Evolutionary conservation across 1,284 basidiomycete genomes (phyloP).

Genomic region (Austroboletus olivaceoglutinosus): DNA sequence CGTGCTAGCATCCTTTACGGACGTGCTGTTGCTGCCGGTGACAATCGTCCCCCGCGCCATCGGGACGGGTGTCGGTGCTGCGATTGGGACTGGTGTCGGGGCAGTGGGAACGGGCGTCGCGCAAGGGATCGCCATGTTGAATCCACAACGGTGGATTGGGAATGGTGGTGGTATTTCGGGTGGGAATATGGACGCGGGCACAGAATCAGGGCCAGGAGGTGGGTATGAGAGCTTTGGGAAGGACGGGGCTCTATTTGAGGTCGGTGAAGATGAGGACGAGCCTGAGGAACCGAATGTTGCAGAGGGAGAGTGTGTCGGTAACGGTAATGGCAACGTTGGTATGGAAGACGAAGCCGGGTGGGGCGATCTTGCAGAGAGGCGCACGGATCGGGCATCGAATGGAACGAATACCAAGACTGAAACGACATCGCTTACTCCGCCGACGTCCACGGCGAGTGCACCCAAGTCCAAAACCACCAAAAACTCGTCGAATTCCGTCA

Average conservation of each 20-base stretch:
- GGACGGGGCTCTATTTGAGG: conserved; percentile 60
- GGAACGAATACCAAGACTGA: not conserved
- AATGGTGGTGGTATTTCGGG: conserved; percentile 16
- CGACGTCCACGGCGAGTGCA: conserved; percentile 1
- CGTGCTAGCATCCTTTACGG: conserved; percentile 88
- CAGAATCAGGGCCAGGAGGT: not conserved
- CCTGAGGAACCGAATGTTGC: conserved; percentile 24
- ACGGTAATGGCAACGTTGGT: not conserved
- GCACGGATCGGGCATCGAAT: conserved; percentile 1
- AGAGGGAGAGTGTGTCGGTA: no score
- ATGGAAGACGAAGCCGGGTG: conserved; percentile 27
- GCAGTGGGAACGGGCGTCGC: conserved; percentile 76
- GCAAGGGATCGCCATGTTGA: conserved; percentile 83
- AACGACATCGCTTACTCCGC: not conserved
- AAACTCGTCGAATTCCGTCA: not conserved
- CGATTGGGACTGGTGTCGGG: conserved; percentile 63
- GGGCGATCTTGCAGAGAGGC: conserved; percentile 18
- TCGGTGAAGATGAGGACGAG: conserved; percentile 55
- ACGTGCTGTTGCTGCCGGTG: conserved; percentile 87
- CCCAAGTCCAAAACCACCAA: conserved; percentile 6
- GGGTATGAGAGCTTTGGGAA: conserved; percentile 37
- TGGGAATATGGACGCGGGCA: conserved; percentile 29
- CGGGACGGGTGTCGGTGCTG: conserved; percentile 54
- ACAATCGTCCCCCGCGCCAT: conserved; percentile 89
- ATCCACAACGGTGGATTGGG: conserved; percentile 77